Evolutionary conservation across 345 rosid genomes (phyloP), one percentile per base, ranked within the genome.

Genomic region (Ceriops decandra): DNA sequence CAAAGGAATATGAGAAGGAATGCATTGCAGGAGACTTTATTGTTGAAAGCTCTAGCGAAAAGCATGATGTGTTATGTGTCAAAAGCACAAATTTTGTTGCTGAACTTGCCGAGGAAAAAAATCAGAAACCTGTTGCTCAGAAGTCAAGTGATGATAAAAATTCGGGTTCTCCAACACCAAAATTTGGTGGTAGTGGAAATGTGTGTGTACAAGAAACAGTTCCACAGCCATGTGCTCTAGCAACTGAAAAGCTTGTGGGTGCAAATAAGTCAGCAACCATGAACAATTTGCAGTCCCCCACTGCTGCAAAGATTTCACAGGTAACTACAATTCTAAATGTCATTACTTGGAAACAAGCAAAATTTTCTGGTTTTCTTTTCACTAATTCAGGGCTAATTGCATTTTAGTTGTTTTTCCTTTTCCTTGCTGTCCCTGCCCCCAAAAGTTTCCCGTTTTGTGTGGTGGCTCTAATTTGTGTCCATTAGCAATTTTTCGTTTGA

Each of bases 1-100:
- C 82, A 35, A 86, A 85, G 66, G 85, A 80, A 33, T 76, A 76
- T 54, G 91, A 73, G 77, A 89, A 90, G 71, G 86, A 85, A 81
- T 81, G 76, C 68, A 70, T 78, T 7, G 72, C 66, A 28, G 81
- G 85, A 62, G 72, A 80, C 56, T 70, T 42, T 4, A 42, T 52
- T 0, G 58, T 62, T 0, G 81, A 83, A 35, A 81, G 79, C 66
- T 85, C 70, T 63, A 70, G 68, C 32, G 80, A 70, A 66, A 76
- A 73, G 71, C 85, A 77, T 68, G 82, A 74, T 17, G 82, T 81
- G 17, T 77, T 79, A 20, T 82, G 73, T 54, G 67, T 77, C 60
- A 78, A 78, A 76, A 78, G 78, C 71, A 81, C 82, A 28, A 76
- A 76, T 65, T 65, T 79, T 60, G 77, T 76, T 62, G 52, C 28